A percentile compares a stretch with the other conserved stretches of the same genome.
Evolutionary conservation across 177 flowering plant genomes (phyloP).

Genomic region (Telopea speciosissima): DNA sequence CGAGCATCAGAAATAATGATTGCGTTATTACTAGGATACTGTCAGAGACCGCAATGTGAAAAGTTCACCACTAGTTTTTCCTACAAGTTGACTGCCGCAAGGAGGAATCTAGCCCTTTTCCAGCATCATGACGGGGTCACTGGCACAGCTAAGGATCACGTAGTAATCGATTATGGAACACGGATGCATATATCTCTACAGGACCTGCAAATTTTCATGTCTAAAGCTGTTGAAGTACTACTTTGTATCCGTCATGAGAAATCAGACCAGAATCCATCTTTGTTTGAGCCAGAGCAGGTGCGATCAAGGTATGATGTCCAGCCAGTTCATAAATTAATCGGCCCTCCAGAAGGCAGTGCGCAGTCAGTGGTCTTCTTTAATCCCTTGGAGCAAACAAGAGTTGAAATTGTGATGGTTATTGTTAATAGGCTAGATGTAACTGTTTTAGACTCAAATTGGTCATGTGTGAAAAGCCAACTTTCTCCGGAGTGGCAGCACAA

Average conservation of each 20-base stretch:
- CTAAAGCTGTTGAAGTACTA: conserved; percentile 80
- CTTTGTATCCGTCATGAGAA: conserved; percentile 71
- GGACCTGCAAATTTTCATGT: conserved; percentile 91
- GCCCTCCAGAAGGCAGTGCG: conserved; percentile 53
- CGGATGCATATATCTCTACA: conserved; percentile 89
- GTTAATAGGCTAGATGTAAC: conserved; percentile 66
- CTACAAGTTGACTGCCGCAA: conserved; percentile 87
- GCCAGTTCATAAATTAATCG: conserved; percentile 58
- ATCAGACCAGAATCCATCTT: conserved; percentile 56
- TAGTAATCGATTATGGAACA: conserved; percentile 84
- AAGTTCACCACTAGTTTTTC: conserved; percentile 74
- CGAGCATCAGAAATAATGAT: conserved; percentile 86
- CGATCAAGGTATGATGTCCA: conserved; percentile 83
- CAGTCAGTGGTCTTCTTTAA: conserved; percentile 73
- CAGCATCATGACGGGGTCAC: conserved; percentile 99
- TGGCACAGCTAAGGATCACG: conserved; percentile 96
- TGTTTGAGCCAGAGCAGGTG: conserved; percentile 67
- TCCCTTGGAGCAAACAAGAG: conserved; percentile 80
- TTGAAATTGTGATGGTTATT: conserved; percentile 81
- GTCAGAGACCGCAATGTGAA: conserved; percentile 73
- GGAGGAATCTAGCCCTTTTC: conserved; percentile 92
- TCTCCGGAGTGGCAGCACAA: conserved; percentile 84
- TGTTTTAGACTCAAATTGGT: conserved; percentile 83
- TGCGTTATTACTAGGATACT: conserved; percentile 65
- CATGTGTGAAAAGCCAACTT: conserved; percentile 80